Base-by-base conservation (phyloP, 176 grass and related monocot genomes). In the Ampelocalamus luodianensis region DNA sequence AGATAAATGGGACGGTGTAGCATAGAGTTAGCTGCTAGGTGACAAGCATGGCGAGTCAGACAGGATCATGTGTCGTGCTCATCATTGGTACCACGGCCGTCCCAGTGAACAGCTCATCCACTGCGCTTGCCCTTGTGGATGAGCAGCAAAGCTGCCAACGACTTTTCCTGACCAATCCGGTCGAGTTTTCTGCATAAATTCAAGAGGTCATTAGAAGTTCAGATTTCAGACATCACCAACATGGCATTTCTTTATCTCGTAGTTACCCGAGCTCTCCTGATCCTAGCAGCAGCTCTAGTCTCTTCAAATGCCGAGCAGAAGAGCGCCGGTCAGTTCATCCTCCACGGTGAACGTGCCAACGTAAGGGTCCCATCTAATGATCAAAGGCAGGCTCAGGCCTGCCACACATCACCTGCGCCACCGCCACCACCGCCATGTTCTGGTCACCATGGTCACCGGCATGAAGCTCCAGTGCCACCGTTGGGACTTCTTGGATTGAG, bases 401-500 rank as follows among this genome's bases (percentile, higher is more conserved):
- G 59, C 59, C 54, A 42, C 68, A n/a, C 17, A 45, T 60, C 80
- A 5, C 54, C 24, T 58, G 67, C 45, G 70, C 27, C 72, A 0
- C 14, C 18, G 54, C 40, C 59, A 8, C 42, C 8, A 27, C 44
- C 71, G n/a, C 8, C 14, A 44, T 63, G 36, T 17, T 5, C 64
- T 48, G 10, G 48, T 16, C 72, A 20, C 32, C 32, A 2, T 9
- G 24, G 10, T 23, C 27, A 5, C 59, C 45, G 14, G 6, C 44
- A 5, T 20, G 45, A 79, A 17, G 34, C 12, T 12, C 65, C 27
- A 4, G 68, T 7, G 36, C 34, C 7, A 24, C 22, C n/a, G 10
- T 17, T 16, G 32, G 20, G 24, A 11, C 69, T 68, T 56, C 78
- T 79, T 50, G 84, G 84, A 40, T 23, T n/a, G 43, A 80, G 85